These are phyloP conservation scores for Coniochaeta sp. DNA, from an alignment of 2,329 filamentous ascomycete genomes.

Conservation along the genomic window DNA sequence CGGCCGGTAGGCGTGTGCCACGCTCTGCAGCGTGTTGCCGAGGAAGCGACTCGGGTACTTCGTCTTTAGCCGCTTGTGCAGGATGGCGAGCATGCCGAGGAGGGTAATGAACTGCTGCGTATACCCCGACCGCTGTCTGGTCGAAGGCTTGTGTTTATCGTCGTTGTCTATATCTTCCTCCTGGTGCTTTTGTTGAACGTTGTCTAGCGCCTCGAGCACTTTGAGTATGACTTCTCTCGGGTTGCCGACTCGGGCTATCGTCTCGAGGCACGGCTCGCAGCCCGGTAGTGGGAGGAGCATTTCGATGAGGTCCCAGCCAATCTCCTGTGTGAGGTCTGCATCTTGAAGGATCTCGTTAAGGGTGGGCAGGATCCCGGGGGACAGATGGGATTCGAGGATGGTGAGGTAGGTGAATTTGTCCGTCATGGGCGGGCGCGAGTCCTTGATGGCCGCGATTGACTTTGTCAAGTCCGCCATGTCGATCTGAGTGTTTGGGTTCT, in stretches of 20 bases:
- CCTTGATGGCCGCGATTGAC: slow-evolving; percentile 37
- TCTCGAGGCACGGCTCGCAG: slow-evolving; percentile 65
- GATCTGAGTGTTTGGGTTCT: background rate
- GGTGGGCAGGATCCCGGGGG: slow-evolving; percentile 56
- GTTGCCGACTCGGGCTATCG: slow-evolving; percentile 70
- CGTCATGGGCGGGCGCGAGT: slow-evolving; percentile 43
- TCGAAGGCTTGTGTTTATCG: slow-evolving; percentile 15
- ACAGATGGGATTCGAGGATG: slow-evolving; percentile 67
- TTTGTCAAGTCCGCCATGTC: slow-evolving; percentile 16
- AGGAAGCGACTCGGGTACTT: slow-evolving; percentile 74
- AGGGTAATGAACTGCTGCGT: slow-evolving; percentile 57
- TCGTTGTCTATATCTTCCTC: slow-evolving; percentile 25
- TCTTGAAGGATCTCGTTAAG: slow-evolving; percentile 53
- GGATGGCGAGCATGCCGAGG: slow-evolving; percentile 62
- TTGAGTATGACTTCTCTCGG: slow-evolving; percentile 77
- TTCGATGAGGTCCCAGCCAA: slow-evolving; percentile 79
- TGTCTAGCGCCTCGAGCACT: slow-evolving; percentile 64
- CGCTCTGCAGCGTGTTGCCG: slow-evolving; percentile 68
- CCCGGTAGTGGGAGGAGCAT: slow-evolving; percentile 62
- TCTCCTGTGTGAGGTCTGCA: slow-evolving; percentile 66
- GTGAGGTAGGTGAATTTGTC: slow-evolving; percentile 74
- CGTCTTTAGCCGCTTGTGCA: slow-evolving; percentile 69
- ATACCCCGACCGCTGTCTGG: slow-evolving; percentile 6
- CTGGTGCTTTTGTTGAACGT: slow-evolving; percentile 40
- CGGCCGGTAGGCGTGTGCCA: slow-evolving; percentile 59